Percentiles rank a stretch among this genome's conserved stretches.
Evolutionary conservation across 208 protist species (phyloP).

Genomic region (Leishmania tropica): DNA sequence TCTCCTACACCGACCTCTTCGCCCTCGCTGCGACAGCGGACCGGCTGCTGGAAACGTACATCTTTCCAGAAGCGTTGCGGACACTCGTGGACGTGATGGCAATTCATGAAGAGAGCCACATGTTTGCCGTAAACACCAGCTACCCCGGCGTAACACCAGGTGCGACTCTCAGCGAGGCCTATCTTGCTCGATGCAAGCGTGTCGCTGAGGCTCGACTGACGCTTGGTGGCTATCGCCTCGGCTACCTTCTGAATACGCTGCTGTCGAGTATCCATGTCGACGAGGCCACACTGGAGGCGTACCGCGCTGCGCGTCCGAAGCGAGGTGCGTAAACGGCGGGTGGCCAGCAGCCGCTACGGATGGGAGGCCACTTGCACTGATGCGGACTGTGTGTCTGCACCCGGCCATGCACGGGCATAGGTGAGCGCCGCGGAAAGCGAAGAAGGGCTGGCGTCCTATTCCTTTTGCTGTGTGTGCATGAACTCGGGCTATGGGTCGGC

Average conservation of each 20-base stretch:
- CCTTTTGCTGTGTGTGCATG: not conserved
- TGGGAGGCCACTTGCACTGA: slow-evolving; percentile 3
- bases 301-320: not conserved
- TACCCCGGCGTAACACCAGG: slow-evolving; percentile 54
- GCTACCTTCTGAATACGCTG: slow-evolving; percentile 57
- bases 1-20: slow-evolving; percentile 38
- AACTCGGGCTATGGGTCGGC: not conserved
- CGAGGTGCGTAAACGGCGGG: too few relatives aligned
- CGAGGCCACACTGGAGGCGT: slow-evolving; percentile 4
- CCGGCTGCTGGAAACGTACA: slow-evolving; percentile 65
- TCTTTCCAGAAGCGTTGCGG: slow-evolving; percentile 30
- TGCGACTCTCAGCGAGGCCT: slow-evolving; percentile 35
- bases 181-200: slow-evolving; percentile 52
- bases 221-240: slow-evolving; percentile 76
- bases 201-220: slow-evolving; percentile 59
- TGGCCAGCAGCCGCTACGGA: not conserved
- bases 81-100: slow-evolving; percentile 18
- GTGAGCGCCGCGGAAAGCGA: not conserved
- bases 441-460: not conserved
- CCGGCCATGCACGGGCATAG: not conserved
- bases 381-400: not conserved
- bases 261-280: slow-evolving; percentile 37
- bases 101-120: slow-evolving; percentile 70
- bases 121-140: slow-evolving; percentile 59
- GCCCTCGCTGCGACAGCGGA: slow-evolving; percentile 48